Evolutionary conservation across 2,329 filamentous ascomycete genomes (phyloP), one percentile per base, ranked within the genome.

Genomic region (Beauveria pseudobassiana): DNA sequence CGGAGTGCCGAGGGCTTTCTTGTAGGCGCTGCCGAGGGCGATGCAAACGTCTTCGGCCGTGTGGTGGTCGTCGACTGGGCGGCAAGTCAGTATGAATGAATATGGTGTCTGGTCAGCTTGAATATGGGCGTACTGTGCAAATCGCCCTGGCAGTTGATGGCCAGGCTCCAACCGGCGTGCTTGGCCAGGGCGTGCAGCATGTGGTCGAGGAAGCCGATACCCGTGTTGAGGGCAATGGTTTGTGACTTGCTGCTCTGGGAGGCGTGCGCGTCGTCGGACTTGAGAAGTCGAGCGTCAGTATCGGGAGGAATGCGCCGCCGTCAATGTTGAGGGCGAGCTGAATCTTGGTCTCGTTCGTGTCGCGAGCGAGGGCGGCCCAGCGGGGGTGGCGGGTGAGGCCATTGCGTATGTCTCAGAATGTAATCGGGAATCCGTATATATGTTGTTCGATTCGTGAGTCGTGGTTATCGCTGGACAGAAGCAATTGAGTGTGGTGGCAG

Each of bases 291-390:
- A 59, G 79, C 70, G 71, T 89, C 83, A 61, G 84, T 84, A 45
- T 88, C 82, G 16, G 84, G 80, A 28, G 88, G 73, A 91, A 89
- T 48, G 80, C 81, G 70, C 93, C 95, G 73, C 95, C 95, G 76
- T 99, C 95, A 64, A 99, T 84, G 77, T 95, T 96, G 69, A 99
- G 82, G 45, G 91, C 90, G 65, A 98, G 82, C 73, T 95, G 87
- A 75, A 99, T 96, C 74, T 96, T 96, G 73, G 95, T 99, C 80
- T 99, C 95, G 79, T 98, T 98, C 71, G 95, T 99, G 76, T 93
- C 88, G 74, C 95, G 91, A 66, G 89, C 87, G 69, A 98, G 79
- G 60, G 87, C 85, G 56, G 91, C 87, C 75, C 88, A 91, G 72
- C 93, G 89, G 49, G 76, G 59, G 16, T 40, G 52, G 34, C 28